Evolutionary conservation across 352 stramenopile species (phyloP).

Genomic region (Pythium oligandrum): DNA sequence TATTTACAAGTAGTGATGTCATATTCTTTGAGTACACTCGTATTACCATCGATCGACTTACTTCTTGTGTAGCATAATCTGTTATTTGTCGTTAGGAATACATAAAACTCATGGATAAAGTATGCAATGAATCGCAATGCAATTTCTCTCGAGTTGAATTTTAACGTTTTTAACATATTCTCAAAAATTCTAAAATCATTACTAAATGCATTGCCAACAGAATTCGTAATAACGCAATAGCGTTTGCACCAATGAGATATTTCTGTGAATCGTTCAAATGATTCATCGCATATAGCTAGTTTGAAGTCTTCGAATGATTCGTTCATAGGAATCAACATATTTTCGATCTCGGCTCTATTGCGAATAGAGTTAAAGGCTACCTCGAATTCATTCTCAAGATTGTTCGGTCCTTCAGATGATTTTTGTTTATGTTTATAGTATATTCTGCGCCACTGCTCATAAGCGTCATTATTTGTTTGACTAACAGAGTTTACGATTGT

Average conservation of each 20-base stretch:
- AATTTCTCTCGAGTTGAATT: conserved; percentile 11
- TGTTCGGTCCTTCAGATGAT: conserved; percentile 7
- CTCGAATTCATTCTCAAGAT: conserved; percentile 7
- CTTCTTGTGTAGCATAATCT: conserved; percentile 11
- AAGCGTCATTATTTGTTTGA: conserved; percentile 6
- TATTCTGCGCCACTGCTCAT: conserved; percentile 8
- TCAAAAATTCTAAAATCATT: conserved; percentile 12
- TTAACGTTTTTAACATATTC: conserved; percentile 10
- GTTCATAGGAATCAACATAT: conserved; percentile 9
- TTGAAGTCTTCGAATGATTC: conserved; percentile 9
- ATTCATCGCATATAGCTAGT: conserved; percentile 8
- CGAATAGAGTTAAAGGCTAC: conserved; percentile 5
- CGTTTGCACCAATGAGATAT: conserved; percentile 10
- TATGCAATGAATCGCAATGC: conserved; percentile 11
- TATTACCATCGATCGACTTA: conserved; percentile 8
- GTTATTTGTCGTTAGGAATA: conserved; percentile 11
- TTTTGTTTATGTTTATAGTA: conserved; percentile 11
- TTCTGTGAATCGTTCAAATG: conserved; percentile 10
- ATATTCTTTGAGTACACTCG: conserved; percentile 9
- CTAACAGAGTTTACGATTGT: conserved; percentile 11
- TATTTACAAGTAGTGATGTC: conserved; percentile 4
- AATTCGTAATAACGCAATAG: conserved; percentile 10
- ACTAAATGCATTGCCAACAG: conserved; percentile 5
- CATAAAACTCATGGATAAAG: conserved; percentile 10
- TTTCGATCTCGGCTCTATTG: conserved; percentile 7